Conservation (phyloP, 2,329 filamentous ascomycete species). For the Xylariaceae sp. region DNA sequence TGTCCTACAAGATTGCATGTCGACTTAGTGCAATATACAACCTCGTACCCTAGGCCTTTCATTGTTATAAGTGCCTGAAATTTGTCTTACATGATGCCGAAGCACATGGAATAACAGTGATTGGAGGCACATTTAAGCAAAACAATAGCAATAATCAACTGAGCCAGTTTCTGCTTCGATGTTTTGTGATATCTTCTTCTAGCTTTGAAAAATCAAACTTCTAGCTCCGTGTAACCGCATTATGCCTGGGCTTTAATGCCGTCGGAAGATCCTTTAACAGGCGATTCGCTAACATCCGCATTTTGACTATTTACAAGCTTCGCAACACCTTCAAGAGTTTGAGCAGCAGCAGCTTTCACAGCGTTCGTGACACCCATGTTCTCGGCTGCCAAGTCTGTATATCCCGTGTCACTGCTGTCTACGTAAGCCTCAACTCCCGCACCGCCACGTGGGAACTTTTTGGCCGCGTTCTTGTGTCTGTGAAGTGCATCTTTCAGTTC, state of each 20-base stretch:
- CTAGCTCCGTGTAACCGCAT: not conserved
- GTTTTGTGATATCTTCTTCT: too few species aligned
- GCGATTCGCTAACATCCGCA: not conserved
- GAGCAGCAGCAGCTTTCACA: constrained; percentile 16
- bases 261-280: constrained; percentile 10
- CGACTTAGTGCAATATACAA: too few species aligned
- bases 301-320: constrained; percentile 11
- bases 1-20: too few species aligned
- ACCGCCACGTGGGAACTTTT: constrained; percentile 60
- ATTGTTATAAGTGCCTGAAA: too few species aligned
- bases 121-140: too few species aligned
- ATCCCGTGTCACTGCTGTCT: constrained; percentile 66
- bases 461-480: constrained; percentile 63
- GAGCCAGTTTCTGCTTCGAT: too few species aligned
- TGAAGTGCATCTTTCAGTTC: constrained; percentile 61
- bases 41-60: too few species aligned
- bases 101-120: too few species aligned
- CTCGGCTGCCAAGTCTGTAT: constrained; percentile 41
- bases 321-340: constrained; percentile 3
- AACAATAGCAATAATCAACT: too few species aligned
- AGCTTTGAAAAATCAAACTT: too few species aligned
- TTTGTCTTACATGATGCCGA: too few species aligned
- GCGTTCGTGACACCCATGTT: constrained; percentile 36
- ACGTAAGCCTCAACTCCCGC: constrained; percentile 68
- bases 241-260: constrained; percentile 28